A percentile compares a stretch with the other conserved stretches of the same genome.
Evolutionary conservation across 805 yeast species (phyloP).

Genomic region (Hanseniaspora occidentalis): DNA sequence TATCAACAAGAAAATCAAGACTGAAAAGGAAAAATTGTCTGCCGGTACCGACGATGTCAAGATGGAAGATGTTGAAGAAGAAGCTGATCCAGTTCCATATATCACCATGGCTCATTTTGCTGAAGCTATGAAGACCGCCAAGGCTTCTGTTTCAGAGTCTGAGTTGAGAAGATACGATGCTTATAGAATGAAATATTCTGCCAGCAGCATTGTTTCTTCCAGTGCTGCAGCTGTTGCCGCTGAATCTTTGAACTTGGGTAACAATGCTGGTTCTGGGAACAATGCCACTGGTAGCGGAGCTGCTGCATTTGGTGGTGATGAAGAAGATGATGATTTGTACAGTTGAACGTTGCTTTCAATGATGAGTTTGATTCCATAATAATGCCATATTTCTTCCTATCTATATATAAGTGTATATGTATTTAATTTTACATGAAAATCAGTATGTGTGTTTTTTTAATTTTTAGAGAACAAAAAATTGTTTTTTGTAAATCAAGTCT

Average conservation of each 20-base stretch:
- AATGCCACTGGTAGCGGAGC: conserved; percentile 23
- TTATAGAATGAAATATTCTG: conserved; percentile 81
- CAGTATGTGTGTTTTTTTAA: too few relatives aligned
- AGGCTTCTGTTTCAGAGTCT: conserved; percentile 92
- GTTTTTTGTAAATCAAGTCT: too few relatives aligned
- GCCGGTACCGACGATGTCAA: conserved; percentile 36
- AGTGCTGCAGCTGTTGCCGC: conserved; percentile 61
- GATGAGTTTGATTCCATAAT: too few relatives aligned
- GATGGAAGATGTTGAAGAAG: conserved; percentile 44
- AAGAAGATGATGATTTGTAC: conserved; percentile 58
- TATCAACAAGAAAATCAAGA: conserved; percentile 38
- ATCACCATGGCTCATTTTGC: conserved; percentile 90
- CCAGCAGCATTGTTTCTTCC: conserved; percentile 67
- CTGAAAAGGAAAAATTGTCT: conserved; percentile 13
- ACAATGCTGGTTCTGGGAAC: conserved; percentile 14
- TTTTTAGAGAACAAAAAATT: too few relatives aligned
- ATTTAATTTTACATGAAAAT: too few relatives aligned
- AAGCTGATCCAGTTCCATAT: conserved; percentile 90
- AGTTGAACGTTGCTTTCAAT: conserved; percentile 22
- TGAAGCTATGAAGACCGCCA: conserved; percentile 99
- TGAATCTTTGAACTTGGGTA: conserved; percentile 26
- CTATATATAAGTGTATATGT: not conserved
- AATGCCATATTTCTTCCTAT: not conserved
- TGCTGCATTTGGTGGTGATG: conserved; percentile 35
- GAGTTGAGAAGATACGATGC: conserved; percentile 98